Percentiles rank a stretch among this genome's conserved stretches.
Conservation (phyloP, 2,329 filamentous ascomycete species). For the Periconia digitata region DNA sequence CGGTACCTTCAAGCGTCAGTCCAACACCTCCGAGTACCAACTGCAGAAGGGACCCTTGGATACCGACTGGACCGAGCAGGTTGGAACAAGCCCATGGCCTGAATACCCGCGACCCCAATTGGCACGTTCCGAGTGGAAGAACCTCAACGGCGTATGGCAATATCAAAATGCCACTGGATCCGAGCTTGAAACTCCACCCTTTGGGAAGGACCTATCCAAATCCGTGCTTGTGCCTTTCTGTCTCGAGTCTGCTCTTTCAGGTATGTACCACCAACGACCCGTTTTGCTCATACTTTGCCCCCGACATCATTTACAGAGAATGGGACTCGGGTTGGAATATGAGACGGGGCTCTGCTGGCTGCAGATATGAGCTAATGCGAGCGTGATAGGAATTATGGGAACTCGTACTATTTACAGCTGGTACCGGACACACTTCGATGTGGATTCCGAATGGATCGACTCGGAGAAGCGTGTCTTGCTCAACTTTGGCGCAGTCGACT, state of each 20-base stretch:
- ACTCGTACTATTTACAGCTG: conserved; percentile 46
- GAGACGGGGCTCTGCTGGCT: too few species aligned
- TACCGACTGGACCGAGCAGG: conserved; percentile 55
- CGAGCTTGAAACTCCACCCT: conserved; percentile 48
- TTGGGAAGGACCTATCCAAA: conserved; percentile 45
- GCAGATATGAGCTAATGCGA: conserved; percentile 46
- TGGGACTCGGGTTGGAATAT: too few species aligned
- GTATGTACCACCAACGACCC: conserved; percentile 30
- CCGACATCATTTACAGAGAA: too few species aligned
- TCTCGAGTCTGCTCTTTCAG: conserved; percentile 56
- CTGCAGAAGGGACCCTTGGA: conserved; percentile 30
- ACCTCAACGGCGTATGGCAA: conserved; percentile 51
- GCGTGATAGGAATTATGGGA: conserved; percentile 45
- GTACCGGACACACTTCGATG: conserved; percentile 54
- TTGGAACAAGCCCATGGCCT: conserved; percentile 59
- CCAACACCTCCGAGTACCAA: conserved; percentile 29
- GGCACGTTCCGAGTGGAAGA: conserved; percentile 57
- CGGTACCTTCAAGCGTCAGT: conserved; percentile 17
- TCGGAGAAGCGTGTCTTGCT: conserved; percentile 48
- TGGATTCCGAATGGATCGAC: conserved; percentile 51
- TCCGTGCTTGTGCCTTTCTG: conserved; percentile 57
- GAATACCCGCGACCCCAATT: conserved; percentile 62
- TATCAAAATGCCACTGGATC: conserved; percentile 28
- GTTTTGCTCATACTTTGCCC: too few species aligned
- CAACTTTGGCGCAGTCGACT: conserved; percentile 63